These are phyloP conservation scores for Beauveria australis DNA, from an alignment of 2,329 filamentous ascomycete species.

Conservation along the genomic window DNA sequence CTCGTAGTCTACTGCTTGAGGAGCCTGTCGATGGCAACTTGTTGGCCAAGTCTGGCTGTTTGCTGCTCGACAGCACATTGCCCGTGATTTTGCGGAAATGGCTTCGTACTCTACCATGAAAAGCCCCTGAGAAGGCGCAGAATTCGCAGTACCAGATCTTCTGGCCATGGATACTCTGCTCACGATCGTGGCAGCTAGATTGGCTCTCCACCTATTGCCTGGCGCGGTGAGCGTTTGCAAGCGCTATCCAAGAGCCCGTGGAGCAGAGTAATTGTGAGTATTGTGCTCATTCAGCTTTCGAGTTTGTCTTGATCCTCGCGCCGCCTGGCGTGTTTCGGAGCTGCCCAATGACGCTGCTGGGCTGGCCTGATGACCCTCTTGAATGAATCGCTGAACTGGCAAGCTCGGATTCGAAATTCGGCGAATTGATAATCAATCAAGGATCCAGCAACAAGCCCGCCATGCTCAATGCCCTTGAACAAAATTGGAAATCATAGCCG, in stretches of 20 bases:
- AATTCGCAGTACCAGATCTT: neutral
- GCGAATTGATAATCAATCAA: neutral
- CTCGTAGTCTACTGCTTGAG: neutral
- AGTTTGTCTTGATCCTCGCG: neutral
- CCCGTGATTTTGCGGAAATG: neutral
- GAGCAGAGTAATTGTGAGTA: neutral
- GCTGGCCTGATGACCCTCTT: neutral
- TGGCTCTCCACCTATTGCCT: neutral
- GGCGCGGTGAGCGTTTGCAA: neutral
- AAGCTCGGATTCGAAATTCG: conserved; percentile 2
- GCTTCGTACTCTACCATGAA: neutral
- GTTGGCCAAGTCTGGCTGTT: neutral
- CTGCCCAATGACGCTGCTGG: neutral
- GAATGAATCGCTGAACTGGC: conserved; percentile 2
- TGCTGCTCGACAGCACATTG: neutral
- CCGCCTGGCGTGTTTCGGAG: neutral
- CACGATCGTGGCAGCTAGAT: neutral
- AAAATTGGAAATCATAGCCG: too few species aligned
- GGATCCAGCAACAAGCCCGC: neutral
- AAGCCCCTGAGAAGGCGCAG: neutral
- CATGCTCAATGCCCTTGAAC: too few species aligned
- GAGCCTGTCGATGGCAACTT: neutral
- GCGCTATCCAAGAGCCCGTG: neutral
- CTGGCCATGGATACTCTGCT: neutral
- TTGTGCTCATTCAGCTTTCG: neutral